A percentile compares a stretch with the other conserved stretches of the same genome.
Conservation (phyloP, 2,329 filamentous ascomycete genomes). For the Paecilomyces dactylethromorphus region DNA sequence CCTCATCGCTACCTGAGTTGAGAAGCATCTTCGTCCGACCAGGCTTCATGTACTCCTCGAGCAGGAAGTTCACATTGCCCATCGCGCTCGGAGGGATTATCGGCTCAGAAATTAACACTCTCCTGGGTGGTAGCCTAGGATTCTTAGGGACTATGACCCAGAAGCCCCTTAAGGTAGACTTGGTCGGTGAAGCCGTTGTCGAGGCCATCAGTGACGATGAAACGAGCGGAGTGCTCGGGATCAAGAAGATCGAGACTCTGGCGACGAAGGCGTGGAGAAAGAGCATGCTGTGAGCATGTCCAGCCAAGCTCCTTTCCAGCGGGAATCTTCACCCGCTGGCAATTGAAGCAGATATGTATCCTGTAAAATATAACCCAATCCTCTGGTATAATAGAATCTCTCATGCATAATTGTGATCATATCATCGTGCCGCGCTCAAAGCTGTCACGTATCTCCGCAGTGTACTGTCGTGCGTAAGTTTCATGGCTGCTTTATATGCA, state of each 20-base stretch:
- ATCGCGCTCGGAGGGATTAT: slow-evolving; percentile 72
- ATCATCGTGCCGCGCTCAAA: slow-evolving; percentile 98
- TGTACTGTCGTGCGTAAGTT: slow-evolving; percentile 54
- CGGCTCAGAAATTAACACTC: slow-evolving; percentile 67
- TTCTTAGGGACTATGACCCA: slow-evolving; percentile 76
- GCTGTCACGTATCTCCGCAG: slow-evolving; percentile 89
- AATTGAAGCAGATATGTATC: background rate
- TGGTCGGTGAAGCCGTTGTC: slow-evolving; percentile 82
- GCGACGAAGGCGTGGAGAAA: slow-evolving; percentile 81
- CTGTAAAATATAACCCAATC: background rate
- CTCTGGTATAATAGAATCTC: background rate
- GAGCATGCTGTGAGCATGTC: slow-evolving; percentile 64
- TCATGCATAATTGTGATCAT: slow-evolving; percentile 39
- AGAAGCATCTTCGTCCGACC: slow-evolving; percentile 76
- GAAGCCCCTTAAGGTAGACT: slow-evolving; percentile 81
- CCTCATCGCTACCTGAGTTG: slow-evolving; percentile 65
- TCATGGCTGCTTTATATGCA: slow-evolving; percentile 7
- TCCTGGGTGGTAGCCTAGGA: slow-evolving; percentile 69
- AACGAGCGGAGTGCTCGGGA: slow-evolving; percentile 69
- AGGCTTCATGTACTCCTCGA: slow-evolving; percentile 83
- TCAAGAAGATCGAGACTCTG: slow-evolving; percentile 71
- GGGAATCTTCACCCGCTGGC: background rate
- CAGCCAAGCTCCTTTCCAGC: background rate
- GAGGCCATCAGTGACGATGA: slow-evolving; percentile 72
- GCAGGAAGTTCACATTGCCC: slow-evolving; percentile 73